Evolutionary conservation across 2,329 filamentous ascomycete species (phyloP).

Genomic region (Cladorrhinum sp.): DNA sequence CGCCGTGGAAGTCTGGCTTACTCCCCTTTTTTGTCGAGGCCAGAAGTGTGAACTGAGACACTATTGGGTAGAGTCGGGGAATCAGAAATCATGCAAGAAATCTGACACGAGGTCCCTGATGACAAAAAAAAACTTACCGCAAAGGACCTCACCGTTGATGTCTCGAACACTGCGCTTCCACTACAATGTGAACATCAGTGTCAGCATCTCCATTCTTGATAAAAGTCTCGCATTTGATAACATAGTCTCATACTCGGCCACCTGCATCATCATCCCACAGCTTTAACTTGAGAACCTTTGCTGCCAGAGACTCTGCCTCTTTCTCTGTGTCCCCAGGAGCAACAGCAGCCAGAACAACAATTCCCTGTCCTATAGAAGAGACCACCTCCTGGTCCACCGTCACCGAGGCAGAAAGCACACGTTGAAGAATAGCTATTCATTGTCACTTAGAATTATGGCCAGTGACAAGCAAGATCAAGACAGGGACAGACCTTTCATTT

Average conservation of each 20-base stretch:
- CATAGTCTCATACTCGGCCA: slow-evolving; percentile 50
- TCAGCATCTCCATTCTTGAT: slow-evolving; percentile 11
- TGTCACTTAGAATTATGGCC: neutral
- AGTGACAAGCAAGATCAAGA: neutral
- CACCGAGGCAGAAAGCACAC: slow-evolving; percentile 92
- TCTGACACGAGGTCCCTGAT: neutral
- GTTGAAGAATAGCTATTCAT: slow-evolving; percentile 76
- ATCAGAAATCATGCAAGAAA: slow-evolving; percentile 5
- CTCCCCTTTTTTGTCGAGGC: slow-evolving; percentile 93
- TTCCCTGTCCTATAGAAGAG: slow-evolving; percentile 84
- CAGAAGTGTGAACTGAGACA: slow-evolving; percentile 94
- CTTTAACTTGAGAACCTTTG: slow-evolving; percentile 84
- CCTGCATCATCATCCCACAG: slow-evolving; percentile 84
- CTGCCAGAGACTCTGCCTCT: slow-evolving; percentile 78
- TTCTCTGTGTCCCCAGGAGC: slow-evolving; percentile 87
- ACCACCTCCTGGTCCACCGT: slow-evolving; percentile 88
- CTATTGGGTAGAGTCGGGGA: slow-evolving; percentile 42
- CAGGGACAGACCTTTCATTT: slow-evolving; percentile 19
- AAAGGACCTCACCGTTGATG: slow-evolving; percentile 88
- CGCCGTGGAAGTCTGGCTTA: slow-evolving; percentile 92
- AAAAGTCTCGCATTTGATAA: neutral
- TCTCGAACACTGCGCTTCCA: slow-evolving; percentile 92
- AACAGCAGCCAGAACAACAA: slow-evolving; percentile 88
- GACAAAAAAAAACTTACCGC: slow-evolving; percentile 57
- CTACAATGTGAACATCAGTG: slow-evolving; percentile 39